These are phyloP conservation scores for Rhodotorula sp. DNA, from an alignment of 1,284 basidiomycete genomes.

Conservation along the genomic window DNA sequence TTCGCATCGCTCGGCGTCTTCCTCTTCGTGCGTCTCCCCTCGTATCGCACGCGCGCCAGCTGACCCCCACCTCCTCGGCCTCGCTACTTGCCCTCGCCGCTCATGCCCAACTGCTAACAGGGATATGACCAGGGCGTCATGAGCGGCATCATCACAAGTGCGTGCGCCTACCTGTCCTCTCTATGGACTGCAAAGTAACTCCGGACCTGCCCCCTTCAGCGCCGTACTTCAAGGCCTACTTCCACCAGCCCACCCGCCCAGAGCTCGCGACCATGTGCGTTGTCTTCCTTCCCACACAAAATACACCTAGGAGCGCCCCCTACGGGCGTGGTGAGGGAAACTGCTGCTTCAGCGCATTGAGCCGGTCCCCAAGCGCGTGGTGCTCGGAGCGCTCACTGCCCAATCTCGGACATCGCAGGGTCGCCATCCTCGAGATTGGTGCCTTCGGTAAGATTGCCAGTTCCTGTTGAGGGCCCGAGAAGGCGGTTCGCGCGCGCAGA, in stretches of 20 bases:
- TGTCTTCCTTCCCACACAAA: constrained; percentile 52
- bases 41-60: neutral
- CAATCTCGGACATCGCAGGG: neutral
- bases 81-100: neutral
- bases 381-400: neutral
- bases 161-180: neutral
- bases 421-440: constrained; percentile 68
- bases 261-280: constrained; percentile 83
- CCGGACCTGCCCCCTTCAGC: neutral
- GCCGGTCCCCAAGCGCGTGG: neutral
- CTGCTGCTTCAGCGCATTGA: too few relatives aligned
- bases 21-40: constrained; percentile 6
- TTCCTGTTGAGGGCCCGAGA: too few relatives aligned
- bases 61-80: too few relatives aligned
- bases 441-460: constrained; percentile 75
- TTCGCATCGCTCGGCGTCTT: constrained; percentile 17
- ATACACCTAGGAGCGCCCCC: neutral
- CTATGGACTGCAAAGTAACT: too few relatives aligned
- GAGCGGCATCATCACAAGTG: constrained; percentile 81
- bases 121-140: constrained; percentile 46
- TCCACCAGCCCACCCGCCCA: constrained; percentile 69
- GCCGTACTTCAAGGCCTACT: constrained; percentile 52
- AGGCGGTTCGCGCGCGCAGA: constrained; percentile 51
- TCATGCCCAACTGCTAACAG: neutral
- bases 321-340: too few relatives aligned